phyloP scores from a whole-genome alignment of 768 basidiomycete genomes.

The Amanita phalloides region DNA sequence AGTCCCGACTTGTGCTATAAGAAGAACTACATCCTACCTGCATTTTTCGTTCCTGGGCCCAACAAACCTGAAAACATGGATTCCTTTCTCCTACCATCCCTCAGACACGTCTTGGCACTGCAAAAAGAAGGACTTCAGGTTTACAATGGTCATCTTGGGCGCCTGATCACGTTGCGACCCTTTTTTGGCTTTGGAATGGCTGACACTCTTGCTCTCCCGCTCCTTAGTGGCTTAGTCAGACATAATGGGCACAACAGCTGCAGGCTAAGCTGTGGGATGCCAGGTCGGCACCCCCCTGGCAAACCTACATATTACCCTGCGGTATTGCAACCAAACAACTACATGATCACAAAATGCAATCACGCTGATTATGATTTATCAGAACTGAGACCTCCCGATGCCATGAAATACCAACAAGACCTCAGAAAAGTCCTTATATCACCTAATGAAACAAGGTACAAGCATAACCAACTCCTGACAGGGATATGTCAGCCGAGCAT shows the following conservation, averaged over 20 bases:
- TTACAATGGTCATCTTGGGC: slow-evolving; percentile 12
- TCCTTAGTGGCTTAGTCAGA: neutral
- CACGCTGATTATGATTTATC: too few relatives aligned
- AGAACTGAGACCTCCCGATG: too few relatives aligned
- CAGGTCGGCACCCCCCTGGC: neutral
- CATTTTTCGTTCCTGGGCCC: slow-evolving; percentile 22
- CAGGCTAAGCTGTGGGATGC: neutral
- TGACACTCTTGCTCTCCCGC: neutral
- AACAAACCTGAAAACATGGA: slow-evolving; percentile 24
- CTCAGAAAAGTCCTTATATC: too few relatives aligned
- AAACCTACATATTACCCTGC: neutral
- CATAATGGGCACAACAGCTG: neutral
- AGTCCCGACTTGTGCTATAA: slow-evolving; percentile 20
- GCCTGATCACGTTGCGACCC: neutral
- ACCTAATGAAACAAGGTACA: too few relatives aligned
- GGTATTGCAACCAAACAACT: too few relatives aligned
- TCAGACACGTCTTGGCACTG: slow-evolving; percentile 21
- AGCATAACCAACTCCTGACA: too few relatives aligned
- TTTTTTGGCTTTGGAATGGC: neutral
- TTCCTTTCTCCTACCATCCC: slow-evolving; percentile 22
- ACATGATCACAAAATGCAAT: too few relatives aligned
- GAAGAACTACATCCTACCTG: slow-evolving; percentile 21
- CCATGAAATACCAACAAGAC: too few relatives aligned
- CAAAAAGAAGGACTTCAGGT: slow-evolving; percentile 14
- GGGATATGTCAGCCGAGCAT: too few relatives aligned